Percentiles rank a stretch among this genome's conserved stretches.
Evolutionary conservation across 2,329 filamentous ascomycete species (phyloP).

Genomic region (Xylariaceae sp.): DNA sequence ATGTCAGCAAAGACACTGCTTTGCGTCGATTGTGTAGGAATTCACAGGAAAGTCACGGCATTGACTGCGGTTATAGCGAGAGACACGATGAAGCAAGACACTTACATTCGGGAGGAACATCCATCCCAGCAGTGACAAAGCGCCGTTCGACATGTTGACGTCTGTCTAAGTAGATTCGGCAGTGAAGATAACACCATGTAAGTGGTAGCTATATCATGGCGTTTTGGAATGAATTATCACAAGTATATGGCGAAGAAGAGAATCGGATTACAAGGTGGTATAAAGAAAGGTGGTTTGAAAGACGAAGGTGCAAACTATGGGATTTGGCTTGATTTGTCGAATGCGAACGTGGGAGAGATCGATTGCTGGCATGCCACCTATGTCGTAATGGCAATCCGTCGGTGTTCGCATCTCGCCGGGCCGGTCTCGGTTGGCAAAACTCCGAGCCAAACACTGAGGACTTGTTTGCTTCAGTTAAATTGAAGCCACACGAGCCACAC

Average conservation of each 20-base stretch:
- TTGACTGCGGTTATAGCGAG: background rate
- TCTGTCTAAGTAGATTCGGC: too few species aligned
- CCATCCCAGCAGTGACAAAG: slow-evolving; percentile 52
- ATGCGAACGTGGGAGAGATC: background rate
- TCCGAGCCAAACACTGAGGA: too few species aligned
- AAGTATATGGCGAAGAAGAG: too few species aligned
- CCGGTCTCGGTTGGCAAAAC: slow-evolving; percentile 3
- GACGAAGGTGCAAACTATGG: too few species aligned
- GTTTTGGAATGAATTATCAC: background rate
- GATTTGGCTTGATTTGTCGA: too few species aligned
- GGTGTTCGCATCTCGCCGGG: background rate
- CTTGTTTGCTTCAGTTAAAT: background rate
- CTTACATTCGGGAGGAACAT: slow-evolving; percentile 51
- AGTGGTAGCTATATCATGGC: slow-evolving; percentile 21
- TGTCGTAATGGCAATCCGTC: background rate
- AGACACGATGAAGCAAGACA: slow-evolving; percentile 2
- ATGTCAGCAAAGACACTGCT: background rate
- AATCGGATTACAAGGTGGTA: background rate
- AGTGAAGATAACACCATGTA: too few species aligned
- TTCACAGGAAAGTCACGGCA: background rate
- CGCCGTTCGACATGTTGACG: slow-evolving; percentile 39
- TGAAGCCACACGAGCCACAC: background rate
- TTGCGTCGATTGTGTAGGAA: background rate
- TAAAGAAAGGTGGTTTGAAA: background rate
- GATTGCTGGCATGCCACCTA: background rate